A percentile compares a stretch with the other conserved stretches of the same genome.
These are phyloP conservation scores for Fusarium sp. DNA, from an alignment of 2,329 filamentous ascomycete genomes.

Conservation along the genomic window DNA sequence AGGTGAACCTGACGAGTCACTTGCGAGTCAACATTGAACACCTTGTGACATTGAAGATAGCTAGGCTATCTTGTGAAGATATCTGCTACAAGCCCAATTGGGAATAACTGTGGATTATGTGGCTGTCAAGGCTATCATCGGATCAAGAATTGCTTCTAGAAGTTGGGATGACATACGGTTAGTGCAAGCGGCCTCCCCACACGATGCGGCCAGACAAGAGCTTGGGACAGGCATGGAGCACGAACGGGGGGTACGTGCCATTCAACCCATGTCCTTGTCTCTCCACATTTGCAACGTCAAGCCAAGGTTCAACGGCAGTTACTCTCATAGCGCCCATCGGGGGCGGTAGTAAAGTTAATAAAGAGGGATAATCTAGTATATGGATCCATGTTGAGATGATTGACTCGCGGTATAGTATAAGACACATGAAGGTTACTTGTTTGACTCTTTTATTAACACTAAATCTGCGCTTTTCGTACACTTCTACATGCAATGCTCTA, in stretches of 20 bases:
- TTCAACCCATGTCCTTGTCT: background rate
- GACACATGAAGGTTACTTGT: background rate
- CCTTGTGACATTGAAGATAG: background rate
- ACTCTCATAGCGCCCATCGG: background rate
- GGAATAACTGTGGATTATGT: background rate
- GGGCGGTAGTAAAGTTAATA: background rate
- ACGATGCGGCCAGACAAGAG: background rate
- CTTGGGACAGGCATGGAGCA: background rate
- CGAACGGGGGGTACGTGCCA: background rate
- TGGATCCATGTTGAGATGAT: background rate
- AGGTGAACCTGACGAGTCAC: background rate
- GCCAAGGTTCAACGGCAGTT: background rate
- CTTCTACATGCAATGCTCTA: conserved; percentile 16
- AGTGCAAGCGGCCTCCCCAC: background rate
- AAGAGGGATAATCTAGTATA: background rate
- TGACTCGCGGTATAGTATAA: background rate
- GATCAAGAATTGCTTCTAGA: background rate
- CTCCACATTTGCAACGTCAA: background rate
- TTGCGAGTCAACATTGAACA: background rate
- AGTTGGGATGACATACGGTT: background rate
- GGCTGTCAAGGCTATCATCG: background rate
- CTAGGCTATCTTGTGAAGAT: background rate
- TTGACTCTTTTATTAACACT: conserved; percentile 25
- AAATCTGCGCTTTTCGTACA: conserved; percentile 23
- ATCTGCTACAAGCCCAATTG: background rate